Evolutionary conservation across 1,139 yeast species (phyloP), one percentile per base, ranked within the genome.

Genomic region (Candida sojae): DNA sequence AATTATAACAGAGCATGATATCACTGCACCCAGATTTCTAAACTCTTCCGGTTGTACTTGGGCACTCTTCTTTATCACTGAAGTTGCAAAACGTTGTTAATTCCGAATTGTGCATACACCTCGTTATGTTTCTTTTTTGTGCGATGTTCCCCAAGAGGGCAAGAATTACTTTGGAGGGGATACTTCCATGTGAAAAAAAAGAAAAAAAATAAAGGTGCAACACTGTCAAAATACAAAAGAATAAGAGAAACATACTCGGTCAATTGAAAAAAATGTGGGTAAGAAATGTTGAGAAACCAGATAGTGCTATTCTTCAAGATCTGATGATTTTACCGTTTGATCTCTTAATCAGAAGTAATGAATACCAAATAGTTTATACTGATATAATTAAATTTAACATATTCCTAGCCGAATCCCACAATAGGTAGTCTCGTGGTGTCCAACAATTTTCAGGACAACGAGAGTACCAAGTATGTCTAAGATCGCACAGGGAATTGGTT

Each of bases 51-150:
- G 21, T 17, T 17, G 21, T 17, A 3, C 21, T 17, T 17, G 21
- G 21, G 21, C 21, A 17, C 3, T 17, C 21, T 17, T 17, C 21
- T 17, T 17, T 17, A 2, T 3, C 21, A 17, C 21, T 17, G 21
- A 17, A 36, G 39, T 36, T 36, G 39, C 39, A 36, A 36, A 36
- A 36, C 29, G 6, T 11, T 25, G n/a, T 36, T 36, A 36, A 23
- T 9, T 25, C 39, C 39, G 39, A 25, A 17, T 36, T n/a, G 12
- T 36, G 39, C 39, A 25, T 36, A 25, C 6, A 17, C 4, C 11
- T 5, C 4, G 6, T 5, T 26, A 26, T 3, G 29, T 25, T n/a
- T 9, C 23, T 17, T 9, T 13, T 35, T 21, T 35, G 39, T 36
- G 39, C 10, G 11, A 6, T 36, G 7, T 36, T 23, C 10, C 39